Evolutionary conservation across 1,284 basidiomycete genomes (phyloP).

Genomic region (Puccinia horiana): DNA sequence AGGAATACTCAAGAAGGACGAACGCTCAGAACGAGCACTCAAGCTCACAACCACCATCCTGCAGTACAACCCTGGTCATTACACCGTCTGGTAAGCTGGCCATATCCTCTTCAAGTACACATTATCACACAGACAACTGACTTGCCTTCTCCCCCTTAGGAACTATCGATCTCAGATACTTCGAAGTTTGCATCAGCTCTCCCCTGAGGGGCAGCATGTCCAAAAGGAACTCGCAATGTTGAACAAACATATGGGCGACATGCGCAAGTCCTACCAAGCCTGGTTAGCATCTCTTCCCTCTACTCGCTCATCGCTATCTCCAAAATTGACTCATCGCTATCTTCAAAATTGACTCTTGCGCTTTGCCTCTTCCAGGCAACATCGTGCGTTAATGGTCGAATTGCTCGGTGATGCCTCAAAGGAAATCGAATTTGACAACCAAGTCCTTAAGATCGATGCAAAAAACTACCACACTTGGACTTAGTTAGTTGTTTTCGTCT

Average conservation of each 20-base stretch:
- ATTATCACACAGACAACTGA: too few relatives aligned
- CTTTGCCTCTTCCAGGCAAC: conserved; percentile 65
- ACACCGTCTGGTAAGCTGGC: conserved; percentile 76
- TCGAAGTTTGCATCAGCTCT: conserved; percentile 62
- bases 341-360: background rate
- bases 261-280: conserved; percentile 91
- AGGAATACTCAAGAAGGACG: conserved; percentile 72
- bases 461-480: conserved; percentile 98
- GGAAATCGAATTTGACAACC: conserved; percentile 77
- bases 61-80: conserved; percentile 84
- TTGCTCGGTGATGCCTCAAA: conserved; percentile 63
- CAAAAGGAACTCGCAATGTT: conserved; percentile 75
- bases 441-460: conserved; percentile 69
- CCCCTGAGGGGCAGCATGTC: conserved; percentile 64
- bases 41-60: conserved; percentile 82
- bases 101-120: background rate
- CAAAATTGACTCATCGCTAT: background rate
- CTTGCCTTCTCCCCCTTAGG: conserved; percentile 63
- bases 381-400: conserved; percentile 74
- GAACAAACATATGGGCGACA: conserved; percentile 76
- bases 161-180: conserved; percentile 87
- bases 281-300: conserved; percentile 64
- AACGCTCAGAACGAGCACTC: conserved; percentile 76
- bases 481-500: conserved; percentile 61
- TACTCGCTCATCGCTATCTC: background rate